Evolutionary conservation across 257 asterid genomes (phyloP).

Genomic region (Voacanga thouarsii): DNA sequence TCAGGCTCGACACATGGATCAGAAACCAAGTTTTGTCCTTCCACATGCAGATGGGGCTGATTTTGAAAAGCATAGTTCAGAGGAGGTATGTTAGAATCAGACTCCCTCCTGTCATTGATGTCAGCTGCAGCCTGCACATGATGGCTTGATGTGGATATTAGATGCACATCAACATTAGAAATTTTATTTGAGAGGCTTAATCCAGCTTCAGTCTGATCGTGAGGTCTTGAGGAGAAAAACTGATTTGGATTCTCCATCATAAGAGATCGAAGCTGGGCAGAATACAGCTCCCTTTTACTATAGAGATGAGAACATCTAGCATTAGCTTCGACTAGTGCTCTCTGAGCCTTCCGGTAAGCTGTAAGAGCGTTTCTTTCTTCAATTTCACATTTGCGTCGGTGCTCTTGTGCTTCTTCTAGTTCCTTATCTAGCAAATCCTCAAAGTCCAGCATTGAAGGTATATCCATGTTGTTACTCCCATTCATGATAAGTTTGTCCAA

Average conservation of each 20-base stretch:
- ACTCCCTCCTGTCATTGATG: constrained; percentile 17
- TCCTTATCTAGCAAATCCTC: constrained; percentile 50
- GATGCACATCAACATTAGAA: constrained; percentile 25
- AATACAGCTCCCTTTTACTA: constrained; percentile 41
- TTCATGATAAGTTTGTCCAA: constrained; percentile 26
- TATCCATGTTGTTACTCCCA: constrained; percentile 23
- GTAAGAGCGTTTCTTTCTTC: constrained; percentile 45
- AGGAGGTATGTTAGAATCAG: constrained; percentile 24
- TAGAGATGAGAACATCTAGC: constrained; percentile 46
- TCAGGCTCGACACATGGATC: constrained; percentile 23
- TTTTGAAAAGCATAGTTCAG: constrained; percentile 19
- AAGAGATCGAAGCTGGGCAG: constrained; percentile 41
- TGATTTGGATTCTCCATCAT: constrained; percentile 48
- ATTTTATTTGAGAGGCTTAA: constrained; percentile 18
- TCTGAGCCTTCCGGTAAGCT: constrained; percentile 47
- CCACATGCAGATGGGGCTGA: constrained; percentile 15
- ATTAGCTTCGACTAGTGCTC: constrained; percentile 44
- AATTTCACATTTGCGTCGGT: constrained; percentile 42
- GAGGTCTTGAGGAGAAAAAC: constrained; percentile 24
- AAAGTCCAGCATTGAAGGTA: constrained; percentile 32
- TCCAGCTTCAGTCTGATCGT: constrained; percentile 23
- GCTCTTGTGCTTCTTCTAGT: constrained; percentile 49
- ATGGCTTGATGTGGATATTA: constrained; percentile 25
- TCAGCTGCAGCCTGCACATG: constrained; percentile 25
- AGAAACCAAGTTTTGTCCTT: constrained; percentile 23